A percentile compares a stretch with the other conserved stretches of the same genome.
Conservation (phyloP, 2,329 filamentous ascomycete species). For the Alternaria rosae region DNA sequence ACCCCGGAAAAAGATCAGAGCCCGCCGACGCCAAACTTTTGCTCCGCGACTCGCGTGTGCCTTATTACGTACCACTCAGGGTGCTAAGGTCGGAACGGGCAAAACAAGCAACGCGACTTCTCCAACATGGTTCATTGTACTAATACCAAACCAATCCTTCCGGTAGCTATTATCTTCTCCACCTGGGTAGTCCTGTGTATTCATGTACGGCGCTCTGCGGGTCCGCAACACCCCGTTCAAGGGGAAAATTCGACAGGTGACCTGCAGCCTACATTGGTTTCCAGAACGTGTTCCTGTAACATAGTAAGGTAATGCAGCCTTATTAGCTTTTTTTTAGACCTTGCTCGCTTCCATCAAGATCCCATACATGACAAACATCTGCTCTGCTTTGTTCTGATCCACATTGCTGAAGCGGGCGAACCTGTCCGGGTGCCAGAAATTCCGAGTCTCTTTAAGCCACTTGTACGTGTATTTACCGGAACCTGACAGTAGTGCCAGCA, state of each 20-base stretch:
- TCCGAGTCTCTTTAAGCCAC: conserved; percentile 39
- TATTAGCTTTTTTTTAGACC: not conserved
- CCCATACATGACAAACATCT: conserved; percentile 42
- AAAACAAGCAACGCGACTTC: conserved; percentile 3
- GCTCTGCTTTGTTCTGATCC: conserved; percentile 29
- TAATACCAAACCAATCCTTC: not conserved
- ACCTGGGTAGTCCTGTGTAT: not conserved
- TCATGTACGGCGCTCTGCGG: not conserved
- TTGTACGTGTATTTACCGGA: conserved; percentile 30
- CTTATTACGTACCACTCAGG: conserved; percentile 31
- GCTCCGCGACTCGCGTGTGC: conserved; percentile 16
- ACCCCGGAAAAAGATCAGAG: conserved; percentile 18
- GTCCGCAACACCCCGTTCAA: not conserved
- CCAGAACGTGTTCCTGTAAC: not conserved
- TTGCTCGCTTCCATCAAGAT: conserved; percentile 32
- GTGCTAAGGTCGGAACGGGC: conserved; percentile 13
- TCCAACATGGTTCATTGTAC: not conserved
- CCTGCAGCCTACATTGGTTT: not conserved
- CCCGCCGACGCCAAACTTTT: conserved; percentile 34
- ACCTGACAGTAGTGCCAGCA: conserved; percentile 35
- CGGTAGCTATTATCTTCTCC: not conserved
- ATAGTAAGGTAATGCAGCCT: too few species aligned
- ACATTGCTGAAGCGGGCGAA: conserved; percentile 38
- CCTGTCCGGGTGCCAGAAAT: conserved; percentile 45
- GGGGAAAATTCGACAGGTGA: too few species aligned